phyloP scores from a whole-genome alignment of 176 grass and related monocot species.

The Rhynchospora pubera region DNA sequence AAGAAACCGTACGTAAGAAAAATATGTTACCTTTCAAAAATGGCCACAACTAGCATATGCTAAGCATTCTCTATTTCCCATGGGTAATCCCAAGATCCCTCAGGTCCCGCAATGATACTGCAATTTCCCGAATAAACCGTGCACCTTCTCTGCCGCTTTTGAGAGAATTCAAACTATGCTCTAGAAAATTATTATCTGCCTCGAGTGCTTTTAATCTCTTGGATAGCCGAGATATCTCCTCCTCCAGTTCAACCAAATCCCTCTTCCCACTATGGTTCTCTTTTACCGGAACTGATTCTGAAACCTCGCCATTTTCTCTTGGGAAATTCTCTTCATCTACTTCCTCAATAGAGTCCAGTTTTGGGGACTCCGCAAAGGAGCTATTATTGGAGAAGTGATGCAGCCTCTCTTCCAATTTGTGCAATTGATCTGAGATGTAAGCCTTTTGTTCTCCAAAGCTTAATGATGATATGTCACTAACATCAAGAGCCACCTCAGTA shows the following conservation, averaged over 20 bases:
- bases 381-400: conserved; percentile 62
- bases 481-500: conserved; percentile 13
- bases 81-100: conserved; percentile 32
- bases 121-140: conserved; percentile 60
- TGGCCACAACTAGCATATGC: background rate
- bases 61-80: conserved; percentile 32
- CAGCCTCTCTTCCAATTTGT: conserved; percentile 42
- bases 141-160: conserved; percentile 39
- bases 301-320: background rate
- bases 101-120: conserved; percentile 44
- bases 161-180: conserved; percentile 72
- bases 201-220: conserved; percentile 57
- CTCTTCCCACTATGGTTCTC: conserved; percentile 25
- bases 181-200: conserved; percentile 62
- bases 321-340: conserved; percentile 19
- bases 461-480: conserved; percentile 37
- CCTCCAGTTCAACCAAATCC: conserved; percentile 31
- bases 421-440: conserved; percentile 43
- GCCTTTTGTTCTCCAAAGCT: conserved; percentile 53
- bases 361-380: background rate
- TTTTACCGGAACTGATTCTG: background rate
- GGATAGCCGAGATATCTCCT: conserved; percentile 45
- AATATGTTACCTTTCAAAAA: background rate
- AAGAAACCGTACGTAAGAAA: background rate
- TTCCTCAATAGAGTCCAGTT: conserved; percentile 25